A percentile compares a stretch with the other conserved stretches of the same genome.
Conservation (phyloP, 148 eudicot species). For the Amaranthus palmeri region DNA sequence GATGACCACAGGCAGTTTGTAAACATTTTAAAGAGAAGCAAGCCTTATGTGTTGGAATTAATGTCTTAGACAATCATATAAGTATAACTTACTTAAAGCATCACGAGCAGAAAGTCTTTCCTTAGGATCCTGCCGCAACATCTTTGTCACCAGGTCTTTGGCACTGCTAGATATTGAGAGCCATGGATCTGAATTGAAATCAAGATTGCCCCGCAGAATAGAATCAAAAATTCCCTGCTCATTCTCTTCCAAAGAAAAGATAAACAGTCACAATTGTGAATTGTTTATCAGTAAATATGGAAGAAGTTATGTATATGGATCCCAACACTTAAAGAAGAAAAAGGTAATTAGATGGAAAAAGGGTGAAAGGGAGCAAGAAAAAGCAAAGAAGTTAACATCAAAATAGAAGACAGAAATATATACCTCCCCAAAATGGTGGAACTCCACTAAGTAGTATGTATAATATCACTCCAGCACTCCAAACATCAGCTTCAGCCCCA, state of each 20-base stretch:
- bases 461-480: slow-evolving; percentile 97
- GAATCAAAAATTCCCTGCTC: slow-evolving; percentile 92
- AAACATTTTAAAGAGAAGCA: no score
- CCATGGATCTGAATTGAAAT: slow-evolving; percentile 90
- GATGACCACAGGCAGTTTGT: no score
- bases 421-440: slow-evolving; percentile 99
- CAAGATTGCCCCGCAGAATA: slow-evolving; percentile 73
- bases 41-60: background rate
- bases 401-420: slow-evolving; percentile 2
- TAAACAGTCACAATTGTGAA: slow-evolving; percentile 12
- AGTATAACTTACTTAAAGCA: slow-evolving; percentile 62
- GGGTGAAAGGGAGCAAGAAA: background rate
- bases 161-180: slow-evolving; percentile 92
- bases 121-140: slow-evolving; percentile 79
- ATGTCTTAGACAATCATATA: background rate
- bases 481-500: slow-evolving; percentile 90
- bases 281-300: background rate
- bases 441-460: slow-evolving; percentile 93
- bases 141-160: slow-evolving; percentile 89
- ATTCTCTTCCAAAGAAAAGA: slow-evolving; percentile 54
- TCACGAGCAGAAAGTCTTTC: slow-evolving; percentile 79
- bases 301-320: background rate
- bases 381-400: background rate
- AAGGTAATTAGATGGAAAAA: background rate
- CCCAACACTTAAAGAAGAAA: background rate